Percentiles rank a stretch among this genome's conserved stretches.
Conservation (phyloP, 2,329 filamentous ascomycete species). For the Ophiostoma angusticollis region DNA sequence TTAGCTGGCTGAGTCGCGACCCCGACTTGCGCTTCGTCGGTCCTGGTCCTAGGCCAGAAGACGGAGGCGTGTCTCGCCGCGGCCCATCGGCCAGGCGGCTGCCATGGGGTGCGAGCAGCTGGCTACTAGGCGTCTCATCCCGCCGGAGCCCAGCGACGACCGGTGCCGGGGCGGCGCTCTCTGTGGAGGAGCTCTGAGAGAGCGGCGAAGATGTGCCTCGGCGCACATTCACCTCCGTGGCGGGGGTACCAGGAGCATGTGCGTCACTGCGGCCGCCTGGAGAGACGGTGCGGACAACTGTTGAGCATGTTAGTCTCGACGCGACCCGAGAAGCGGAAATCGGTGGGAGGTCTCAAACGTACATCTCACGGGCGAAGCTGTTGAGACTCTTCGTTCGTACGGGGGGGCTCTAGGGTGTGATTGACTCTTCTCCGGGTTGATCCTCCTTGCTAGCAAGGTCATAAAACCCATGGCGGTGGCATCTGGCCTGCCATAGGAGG, state of each 20-base stretch:
- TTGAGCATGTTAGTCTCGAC: background rate
- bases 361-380: conserved; percentile 16
- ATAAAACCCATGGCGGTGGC: conserved; percentile 20
- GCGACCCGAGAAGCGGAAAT: background rate
- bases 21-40: background rate
- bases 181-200: conserved; percentile 12
- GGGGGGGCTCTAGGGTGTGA: conserved; percentile 13
- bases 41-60: too few relatives aligned
- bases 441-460: conserved; percentile 19
- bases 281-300: conserved; percentile 6
- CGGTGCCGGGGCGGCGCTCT: conserved; percentile 18
- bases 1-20: background rate
- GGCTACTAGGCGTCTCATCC: conserved; percentile 18
- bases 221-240: conserved; percentile 8
- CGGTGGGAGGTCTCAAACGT: background rate
- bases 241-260: background rate
- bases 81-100: conserved; percentile 1
- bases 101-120: conserved; percentile 25
- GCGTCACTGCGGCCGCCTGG: background rate
- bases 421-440: conserved; percentile 13
- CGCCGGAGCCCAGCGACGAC: conserved; percentile 19
- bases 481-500: conserved; percentile 13
- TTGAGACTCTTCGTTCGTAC: conserved; percentile 13
- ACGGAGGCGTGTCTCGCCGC: conserved; percentile 4
- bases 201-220: conserved; percentile 19